Evolutionary conservation across 2,329 filamentous ascomycete species (phyloP), one percentile per base, ranked within the genome.

Genomic region (Paramyrothecium roridum): DNA sequence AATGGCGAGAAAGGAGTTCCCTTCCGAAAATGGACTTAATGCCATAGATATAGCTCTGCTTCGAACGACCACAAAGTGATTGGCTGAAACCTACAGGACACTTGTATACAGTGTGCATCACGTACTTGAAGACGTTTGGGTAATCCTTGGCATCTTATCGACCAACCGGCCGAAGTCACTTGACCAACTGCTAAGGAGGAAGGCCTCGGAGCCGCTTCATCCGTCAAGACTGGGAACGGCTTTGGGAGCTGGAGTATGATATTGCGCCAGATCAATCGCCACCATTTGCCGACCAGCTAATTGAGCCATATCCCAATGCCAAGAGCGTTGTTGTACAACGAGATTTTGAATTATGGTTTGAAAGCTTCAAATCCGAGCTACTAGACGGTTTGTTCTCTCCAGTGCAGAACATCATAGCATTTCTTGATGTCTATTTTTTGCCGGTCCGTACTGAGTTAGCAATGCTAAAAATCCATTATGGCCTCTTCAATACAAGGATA

Each of bases 291-390:
- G 21, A 56, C 26, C 52, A 59, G 26, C 45, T 65, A 16, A 58
- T 59, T 21, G 56, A 54, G 8, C 52, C 54, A 1, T 64, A 63
- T n/a, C 60, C 60, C 3, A 55, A 63, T 1, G 61, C 59, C 17
- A 63, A 59, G 40, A 53, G 62, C 52, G 52, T 64, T 19, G 52
- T 64, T 33, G 60, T 57, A 21, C 53, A 59, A 20, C 57, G 60
- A 20, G 56, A 61, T 45, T 60, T 61, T 48, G 60, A 60, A 19
- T 33, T 23, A 22, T 60, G 60, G 61, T 54, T 51, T 47, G 12
- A 20, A 30, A 61, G 60, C 51, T 57, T 61, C 53, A 47, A 59
- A 2, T 59, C 70, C 1, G 56, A 45, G 17, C 11, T 58, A 3
- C 34, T 57, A 10, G 26, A 48, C 3, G 8, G 8, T 30, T 22